Evolutionary conservation across 108 stramenopile species (phyloP).

Genomic region (Seminavis robusta): DNA sequence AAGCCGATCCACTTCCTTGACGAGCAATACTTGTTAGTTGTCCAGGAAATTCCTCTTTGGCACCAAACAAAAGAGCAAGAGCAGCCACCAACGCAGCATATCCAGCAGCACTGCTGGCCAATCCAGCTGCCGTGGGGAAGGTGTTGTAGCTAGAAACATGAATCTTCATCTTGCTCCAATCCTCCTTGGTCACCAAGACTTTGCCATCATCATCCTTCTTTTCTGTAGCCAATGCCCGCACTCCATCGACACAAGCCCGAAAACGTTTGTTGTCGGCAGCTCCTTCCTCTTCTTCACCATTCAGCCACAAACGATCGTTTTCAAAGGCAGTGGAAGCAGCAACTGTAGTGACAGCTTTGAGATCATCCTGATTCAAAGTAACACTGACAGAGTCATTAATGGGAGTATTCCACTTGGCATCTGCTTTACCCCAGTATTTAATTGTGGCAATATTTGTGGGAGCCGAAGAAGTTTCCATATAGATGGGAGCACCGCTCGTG

Average conservation of each 20-base stretch:
- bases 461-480: conserved; percentile 83
- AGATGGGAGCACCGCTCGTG: too few relatives aligned
- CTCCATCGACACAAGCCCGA: conserved; percentile 77
- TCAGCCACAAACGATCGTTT: conserved; percentile 93
- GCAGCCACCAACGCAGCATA: conserved; percentile 92
- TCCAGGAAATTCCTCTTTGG: conserved; percentile 73
- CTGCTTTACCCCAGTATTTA: conserved; percentile 98
- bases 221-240: conserved; percentile 44
- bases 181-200: conserved; percentile 59
- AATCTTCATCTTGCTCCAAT: conserved; percentile 69
- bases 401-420: conserved; percentile 90
- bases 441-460: conserved; percentile 97
- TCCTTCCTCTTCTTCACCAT: conserved; percentile 76
- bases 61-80: conserved; percentile 73
- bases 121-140: conserved; percentile 97
- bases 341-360: conserved; percentile 93
- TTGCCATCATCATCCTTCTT: too few relatives aligned
- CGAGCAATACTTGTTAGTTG: conserved; percentile 93
- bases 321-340: conserved; percentile 64
- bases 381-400: conserved; percentile 89
- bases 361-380: conserved; percentile 90
- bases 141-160: conserved; percentile 92
- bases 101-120: conserved; percentile 92
- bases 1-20: conserved; percentile 93
- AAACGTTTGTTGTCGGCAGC: conserved; percentile 57